phyloP scores from a whole-genome alignment of 1,284 basidiomycete species.

The Cystobasidium slooffiae region DNA sequence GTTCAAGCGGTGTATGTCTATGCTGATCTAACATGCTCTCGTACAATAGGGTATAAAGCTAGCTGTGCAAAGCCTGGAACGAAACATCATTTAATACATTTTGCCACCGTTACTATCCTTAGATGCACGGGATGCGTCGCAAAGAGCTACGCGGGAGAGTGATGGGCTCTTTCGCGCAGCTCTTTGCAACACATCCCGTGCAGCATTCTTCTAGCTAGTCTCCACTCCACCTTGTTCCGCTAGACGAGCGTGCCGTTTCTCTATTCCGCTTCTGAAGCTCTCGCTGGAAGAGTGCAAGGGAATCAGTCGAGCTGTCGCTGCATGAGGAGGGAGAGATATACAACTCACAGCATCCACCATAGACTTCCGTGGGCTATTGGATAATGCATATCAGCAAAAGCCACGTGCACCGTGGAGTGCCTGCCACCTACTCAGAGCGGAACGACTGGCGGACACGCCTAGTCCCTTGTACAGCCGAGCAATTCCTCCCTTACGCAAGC shows the following conservation, averaged over 20 bases:
- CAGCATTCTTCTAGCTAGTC: neutral
- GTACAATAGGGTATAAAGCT: too few species aligned
- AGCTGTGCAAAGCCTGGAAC: too few species aligned
- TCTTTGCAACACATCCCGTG: neutral
- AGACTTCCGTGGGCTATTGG: conserved; percentile 31
- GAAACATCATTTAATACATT: too few species aligned
- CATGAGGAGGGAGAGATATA: neutral
- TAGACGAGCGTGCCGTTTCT: conserved; percentile 7
- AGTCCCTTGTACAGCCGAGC: conserved; percentile 79
- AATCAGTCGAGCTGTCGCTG: neutral
- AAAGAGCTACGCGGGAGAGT: too few species aligned
- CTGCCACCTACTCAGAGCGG: conserved; percentile 22
- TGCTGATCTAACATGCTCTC: too few species aligned
- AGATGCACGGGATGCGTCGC: too few species aligned
- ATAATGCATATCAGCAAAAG: neutral
- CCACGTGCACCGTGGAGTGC: neutral
- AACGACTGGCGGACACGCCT: conserved; percentile 58
- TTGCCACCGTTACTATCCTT: too few species aligned
- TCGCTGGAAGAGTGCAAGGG: conserved; percentile 5
- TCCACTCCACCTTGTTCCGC: neutral
- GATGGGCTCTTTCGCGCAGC: neutral
- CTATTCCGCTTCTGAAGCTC: conserved; percentile 25
- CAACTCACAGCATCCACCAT: conserved; percentile 35
- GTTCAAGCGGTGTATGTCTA: too few species aligned
- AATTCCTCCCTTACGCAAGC: conserved; percentile 77